Evolutionary conservation across 2,329 filamentous ascomycete species (phyloP).

Genomic region (Claviceps pusilla): DNA sequence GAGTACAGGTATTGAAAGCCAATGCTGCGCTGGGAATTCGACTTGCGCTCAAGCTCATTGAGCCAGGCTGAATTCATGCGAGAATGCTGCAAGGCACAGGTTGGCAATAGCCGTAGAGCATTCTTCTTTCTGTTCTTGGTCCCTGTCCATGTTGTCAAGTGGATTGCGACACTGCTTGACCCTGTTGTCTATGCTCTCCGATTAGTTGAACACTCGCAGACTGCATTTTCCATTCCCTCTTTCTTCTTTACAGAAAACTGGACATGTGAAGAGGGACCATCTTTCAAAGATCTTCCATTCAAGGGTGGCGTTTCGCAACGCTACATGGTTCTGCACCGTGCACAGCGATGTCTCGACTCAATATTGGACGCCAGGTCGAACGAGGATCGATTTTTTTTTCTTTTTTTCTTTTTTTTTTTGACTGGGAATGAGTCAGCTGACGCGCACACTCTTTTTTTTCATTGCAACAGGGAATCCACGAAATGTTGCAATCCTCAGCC

Average conservation of each 20-base stretch:
- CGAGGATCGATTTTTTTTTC: not conserved
- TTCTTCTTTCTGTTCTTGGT: not conserved
- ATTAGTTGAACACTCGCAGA: not conserved
- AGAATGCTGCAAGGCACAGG: not conserved
- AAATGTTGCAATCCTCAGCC: not conserved
- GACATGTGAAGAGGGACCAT: too few relatives aligned
- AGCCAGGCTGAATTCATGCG: not conserved
- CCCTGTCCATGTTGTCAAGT: not conserved
- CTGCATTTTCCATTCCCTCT: not conserved
- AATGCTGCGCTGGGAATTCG: not conserved
- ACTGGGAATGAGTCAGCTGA: not conserved
- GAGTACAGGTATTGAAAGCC: not conserved
- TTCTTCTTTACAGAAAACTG: not conserved
- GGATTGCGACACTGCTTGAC: not conserved
- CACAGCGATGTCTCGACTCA: not conserved
- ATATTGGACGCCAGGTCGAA: not conserved
- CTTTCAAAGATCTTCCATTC: not conserved
- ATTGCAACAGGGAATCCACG: not conserved
- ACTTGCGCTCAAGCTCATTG: not conserved
- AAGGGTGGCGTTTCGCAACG: too few relatives aligned
- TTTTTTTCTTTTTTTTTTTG: too few relatives aligned
- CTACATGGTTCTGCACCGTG: not conserved
- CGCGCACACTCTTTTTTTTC: not conserved
- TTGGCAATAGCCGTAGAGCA: not conserved
- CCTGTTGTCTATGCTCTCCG: not conserved